Evolutionary conservation across 306 rosid genomes (phyloP).

Genomic region (Cucurbita pepo): DNA sequence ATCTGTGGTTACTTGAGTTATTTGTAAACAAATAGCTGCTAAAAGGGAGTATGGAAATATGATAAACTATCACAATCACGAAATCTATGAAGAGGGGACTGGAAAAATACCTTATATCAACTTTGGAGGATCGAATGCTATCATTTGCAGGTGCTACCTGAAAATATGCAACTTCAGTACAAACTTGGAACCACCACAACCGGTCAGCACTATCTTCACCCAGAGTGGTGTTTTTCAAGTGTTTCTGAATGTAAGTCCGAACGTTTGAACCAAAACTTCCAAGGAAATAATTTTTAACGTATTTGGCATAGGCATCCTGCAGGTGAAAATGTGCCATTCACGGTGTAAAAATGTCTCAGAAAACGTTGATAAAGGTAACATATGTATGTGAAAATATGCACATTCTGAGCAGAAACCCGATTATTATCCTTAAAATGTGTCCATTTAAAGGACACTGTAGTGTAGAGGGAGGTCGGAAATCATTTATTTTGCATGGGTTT

Average conservation of each 20-base stretch:
- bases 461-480: not conserved
- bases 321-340: slow-evolving; percentile 13
- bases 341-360: slow-evolving; percentile 4
- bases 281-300: slow-evolving; percentile 43
- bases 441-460: not conserved
- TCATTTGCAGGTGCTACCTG: slow-evolving; percentile 93
- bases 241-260: slow-evolving; percentile 40
- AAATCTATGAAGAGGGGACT: not conserved
- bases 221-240: slow-evolving; percentile 49
- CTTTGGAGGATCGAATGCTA: slow-evolving; percentile 69
- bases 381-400: not conserved
- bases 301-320: slow-evolving; percentile 77
- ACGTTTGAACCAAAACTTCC: slow-evolving; percentile 29
- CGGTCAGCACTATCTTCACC: slow-evolving; percentile 40
- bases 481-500: not conserved
- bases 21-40: not conserved
- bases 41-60: not conserved
- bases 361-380: not conserved
- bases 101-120: slow-evolving; percentile 48
- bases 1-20: slow-evolving; percentile 30
- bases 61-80: not conserved
- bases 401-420: not conserved
- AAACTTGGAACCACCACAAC: slow-evolving; percentile 99
- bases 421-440: not conserved
- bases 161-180: slow-evolving; percentile 89